Evolutionary conservation across 1,139 yeast genomes (phyloP).

Genomic region (Suhomyces ambrosiae): DNA sequence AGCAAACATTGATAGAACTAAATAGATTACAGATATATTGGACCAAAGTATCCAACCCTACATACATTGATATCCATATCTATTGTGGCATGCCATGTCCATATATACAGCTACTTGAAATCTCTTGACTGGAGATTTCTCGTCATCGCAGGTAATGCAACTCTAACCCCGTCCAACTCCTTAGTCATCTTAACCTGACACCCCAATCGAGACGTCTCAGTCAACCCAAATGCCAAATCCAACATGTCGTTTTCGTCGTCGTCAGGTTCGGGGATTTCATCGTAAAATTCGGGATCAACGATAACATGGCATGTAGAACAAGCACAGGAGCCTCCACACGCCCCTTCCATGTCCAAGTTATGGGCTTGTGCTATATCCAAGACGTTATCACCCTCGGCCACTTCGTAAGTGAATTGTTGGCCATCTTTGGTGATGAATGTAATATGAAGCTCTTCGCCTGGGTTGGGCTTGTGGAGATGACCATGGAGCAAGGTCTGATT

Average conservation of each 20-base stretch:
- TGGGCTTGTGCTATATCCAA: constrained; percentile 94
- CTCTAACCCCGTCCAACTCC: constrained; percentile 88
- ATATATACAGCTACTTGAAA: constrained; percentile 39
- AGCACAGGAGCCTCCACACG: constrained; percentile 99
- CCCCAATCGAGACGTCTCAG: constrained; percentile 94
- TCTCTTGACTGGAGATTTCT: constrained; percentile 83
- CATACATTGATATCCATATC: constrained; percentile 1
- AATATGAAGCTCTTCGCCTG: constrained; percentile 89
- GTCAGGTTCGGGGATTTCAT: constrained; percentile 88
- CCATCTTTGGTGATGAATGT: constrained; percentile 95
- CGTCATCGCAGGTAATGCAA: constrained; percentile 98
- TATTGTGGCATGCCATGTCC: constrained; percentile 8
- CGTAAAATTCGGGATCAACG: constrained; percentile 92
- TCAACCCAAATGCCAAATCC: constrained; percentile 93
- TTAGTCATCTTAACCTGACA: constrained; percentile 91
- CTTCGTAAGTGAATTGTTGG: constrained; percentile 75
- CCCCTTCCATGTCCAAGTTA: constrained; percentile 95
- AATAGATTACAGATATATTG: too few relatives aligned
- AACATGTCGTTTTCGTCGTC: constrained; percentile 99
- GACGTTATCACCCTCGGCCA: constrained; percentile 87
- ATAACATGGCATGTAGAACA: constrained; percentile 97
- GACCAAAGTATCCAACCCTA: too few relatives aligned
- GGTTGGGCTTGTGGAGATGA: constrained; percentile 83
- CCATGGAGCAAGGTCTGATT: constrained; percentile 56
- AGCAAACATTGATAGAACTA: too few relatives aligned